Percentiles rank a stretch among this genome's conserved stretches.
These are phyloP conservation scores for Botrytis medusae DNA, from an alignment of 2,329 filamentous ascomycete species.

Conservation along the genomic window DNA sequence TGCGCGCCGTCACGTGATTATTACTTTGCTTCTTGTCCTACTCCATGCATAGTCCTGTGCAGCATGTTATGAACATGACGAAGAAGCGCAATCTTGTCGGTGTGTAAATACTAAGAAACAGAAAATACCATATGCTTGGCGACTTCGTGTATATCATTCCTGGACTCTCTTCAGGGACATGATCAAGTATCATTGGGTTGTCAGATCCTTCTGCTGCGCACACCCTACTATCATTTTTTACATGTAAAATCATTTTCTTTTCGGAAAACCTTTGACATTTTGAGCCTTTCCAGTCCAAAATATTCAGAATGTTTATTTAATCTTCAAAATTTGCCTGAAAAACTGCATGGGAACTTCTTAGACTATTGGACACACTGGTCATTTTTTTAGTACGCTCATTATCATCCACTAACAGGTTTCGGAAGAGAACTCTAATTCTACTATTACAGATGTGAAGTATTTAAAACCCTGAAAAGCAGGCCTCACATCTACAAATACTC, in stretches of 20 bases:
- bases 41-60: not conserved
- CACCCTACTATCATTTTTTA: no score
- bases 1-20: not conserved
- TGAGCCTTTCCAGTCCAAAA: not conserved
- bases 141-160: not conserved
- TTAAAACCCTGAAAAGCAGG: not conserved
- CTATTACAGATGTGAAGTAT: not conserved
- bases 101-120: not conserved
- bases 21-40: not conserved
- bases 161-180: not conserved
- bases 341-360: not conserved
- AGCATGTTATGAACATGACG: not conserved
- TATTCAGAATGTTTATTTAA: fast-evolving
- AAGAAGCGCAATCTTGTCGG: not conserved
- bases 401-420: not conserved
- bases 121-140: not conserved
- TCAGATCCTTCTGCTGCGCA: not conserved
- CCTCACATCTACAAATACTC: not conserved
- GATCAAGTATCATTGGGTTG: not conserved
- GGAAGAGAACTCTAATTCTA: not conserved
- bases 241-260: no score
- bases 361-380: not conserved
- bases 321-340: fast-evolving
- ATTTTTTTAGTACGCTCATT: not conserved
- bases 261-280: not conserved